Conservation (phyloP, 192 early-diverging fungal species). For the Oehlia diaphana region DNA sequence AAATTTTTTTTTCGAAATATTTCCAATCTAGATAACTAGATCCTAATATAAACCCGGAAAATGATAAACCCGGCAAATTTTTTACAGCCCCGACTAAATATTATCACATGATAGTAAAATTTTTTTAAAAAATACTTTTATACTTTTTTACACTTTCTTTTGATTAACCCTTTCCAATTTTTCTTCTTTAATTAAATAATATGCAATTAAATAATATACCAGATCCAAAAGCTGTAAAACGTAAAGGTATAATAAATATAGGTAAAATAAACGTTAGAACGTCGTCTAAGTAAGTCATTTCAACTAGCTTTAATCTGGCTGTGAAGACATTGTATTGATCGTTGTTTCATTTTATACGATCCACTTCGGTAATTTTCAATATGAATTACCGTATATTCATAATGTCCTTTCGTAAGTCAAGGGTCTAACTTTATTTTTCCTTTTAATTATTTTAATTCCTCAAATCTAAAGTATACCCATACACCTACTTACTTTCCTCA, state of each 20-base stretch:
- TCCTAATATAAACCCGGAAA: background rate
- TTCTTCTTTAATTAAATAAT: background rate
- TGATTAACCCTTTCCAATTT: too few species aligned
- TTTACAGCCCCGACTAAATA: too few species aligned
- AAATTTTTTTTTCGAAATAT: background rate
- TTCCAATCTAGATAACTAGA: background rate
- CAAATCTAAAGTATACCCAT: constrained; percentile 11
- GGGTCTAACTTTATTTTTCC: background rate
- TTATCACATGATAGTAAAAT: too few species aligned
- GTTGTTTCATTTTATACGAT: background rate
- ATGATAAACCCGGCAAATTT: too few species aligned
- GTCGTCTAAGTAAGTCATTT: background rate
- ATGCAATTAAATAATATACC: background rate
- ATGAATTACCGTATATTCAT: background rate
- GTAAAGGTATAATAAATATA: constrained; percentile 16
- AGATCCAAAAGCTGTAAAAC: background rate
- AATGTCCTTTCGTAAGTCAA: background rate
- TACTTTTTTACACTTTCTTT: too few species aligned
- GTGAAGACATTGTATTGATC: background rate
- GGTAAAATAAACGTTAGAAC: constrained; percentile 17
- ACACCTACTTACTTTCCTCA: background rate
- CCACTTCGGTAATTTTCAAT: background rate
- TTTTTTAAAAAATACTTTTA: too few species aligned
- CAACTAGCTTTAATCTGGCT: background rate
- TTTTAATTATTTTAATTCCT: background rate